phyloP scores from a whole-genome alignment of 164 flowering plant genomes.

The Liquidambar formosana region DNA sequence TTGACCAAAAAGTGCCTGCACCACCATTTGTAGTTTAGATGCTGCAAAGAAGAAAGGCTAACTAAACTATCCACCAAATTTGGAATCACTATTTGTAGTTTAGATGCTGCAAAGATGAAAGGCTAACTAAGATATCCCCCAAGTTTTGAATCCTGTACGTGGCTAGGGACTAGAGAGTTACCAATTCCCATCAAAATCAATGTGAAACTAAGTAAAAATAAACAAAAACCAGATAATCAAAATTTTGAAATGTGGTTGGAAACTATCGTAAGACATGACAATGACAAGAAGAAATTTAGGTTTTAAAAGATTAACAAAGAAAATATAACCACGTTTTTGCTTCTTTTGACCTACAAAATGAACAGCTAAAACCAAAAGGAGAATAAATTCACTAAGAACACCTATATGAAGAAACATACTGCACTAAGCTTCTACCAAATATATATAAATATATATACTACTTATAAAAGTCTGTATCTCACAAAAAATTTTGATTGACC shows the following conservation, averaged over 20 bases:
- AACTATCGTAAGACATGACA: neutral
- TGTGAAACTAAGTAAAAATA: neutral
- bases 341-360: neutral
- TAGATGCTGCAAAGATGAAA: conserved; percentile 8
- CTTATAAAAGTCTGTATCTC: too few species aligned
- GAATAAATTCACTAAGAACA: neutral
- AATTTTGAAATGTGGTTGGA: neutral
- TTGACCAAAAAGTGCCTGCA: conserved; percentile 28
- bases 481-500: too few species aligned
- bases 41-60: neutral
- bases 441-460: too few species aligned
- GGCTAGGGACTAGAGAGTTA: neutral
- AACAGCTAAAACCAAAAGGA: neutral
- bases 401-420: neutral
- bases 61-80: conserved; percentile 5
- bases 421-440: neutral
- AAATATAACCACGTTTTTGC: neutral
- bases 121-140: conserved; percentile 7
- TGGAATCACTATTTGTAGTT: conserved; percentile 19
- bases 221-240: neutral
- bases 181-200: neutral
- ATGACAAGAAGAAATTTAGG: neutral
- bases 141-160: conserved; percentile 6
- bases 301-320: neutral
- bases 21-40: conserved; percentile 24